Base-by-base conservation (phyloP, 2,329 filamentous ascomycete species). In the Biscogniauxia marginata region DNA sequence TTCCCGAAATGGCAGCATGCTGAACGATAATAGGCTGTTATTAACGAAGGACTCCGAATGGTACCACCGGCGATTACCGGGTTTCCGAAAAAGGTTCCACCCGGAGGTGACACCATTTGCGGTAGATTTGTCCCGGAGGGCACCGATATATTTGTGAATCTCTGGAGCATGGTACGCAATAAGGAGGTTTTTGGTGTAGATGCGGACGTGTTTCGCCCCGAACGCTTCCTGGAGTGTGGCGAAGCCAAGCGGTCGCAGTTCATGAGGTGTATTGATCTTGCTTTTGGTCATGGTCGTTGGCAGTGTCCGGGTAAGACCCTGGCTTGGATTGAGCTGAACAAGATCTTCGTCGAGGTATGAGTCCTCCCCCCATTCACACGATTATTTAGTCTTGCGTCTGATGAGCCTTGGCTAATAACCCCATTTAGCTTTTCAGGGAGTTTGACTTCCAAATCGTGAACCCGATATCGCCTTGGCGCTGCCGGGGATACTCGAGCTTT, bases 31-130 rank as follows among this genome's bases (percentile, higher is more conserved):
- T 7, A 67, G 65, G 66, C 66, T 20, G 60, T 68, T 3, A 63
- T 68, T 44, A 52, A 61, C n/a, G 66, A 68, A 57, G 65, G 66
- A 3, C 25, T 68, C 6, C 58, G 65, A 39, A 65, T 67, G 60
- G 52, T 63, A 11, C 63, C 66, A 3, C 63, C 66, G 1, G 55
- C 55, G 1, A 58, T 58, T 24, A 59, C 50, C 0, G 64, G 63
- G 1, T 65, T 68, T 18, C 61, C 63, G 13, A 68, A 67, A 54
- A 62, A 53, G 23, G 64, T 68, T 7, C 66, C 66, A 3, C 34
- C 53, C 2, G 65, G 63, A 8, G 66, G 66, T 20, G 66, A 67
- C 34, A 64, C 46, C 3, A 51, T 68, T 5, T 58, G 56, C 30
- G 65, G 64, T 8, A 54, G 57, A 39, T 64, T 63, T 30, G 56